Evolutionary conservation across 352 stramenopile species (phyloP).

Genomic region (Pythium biforme): DNA sequence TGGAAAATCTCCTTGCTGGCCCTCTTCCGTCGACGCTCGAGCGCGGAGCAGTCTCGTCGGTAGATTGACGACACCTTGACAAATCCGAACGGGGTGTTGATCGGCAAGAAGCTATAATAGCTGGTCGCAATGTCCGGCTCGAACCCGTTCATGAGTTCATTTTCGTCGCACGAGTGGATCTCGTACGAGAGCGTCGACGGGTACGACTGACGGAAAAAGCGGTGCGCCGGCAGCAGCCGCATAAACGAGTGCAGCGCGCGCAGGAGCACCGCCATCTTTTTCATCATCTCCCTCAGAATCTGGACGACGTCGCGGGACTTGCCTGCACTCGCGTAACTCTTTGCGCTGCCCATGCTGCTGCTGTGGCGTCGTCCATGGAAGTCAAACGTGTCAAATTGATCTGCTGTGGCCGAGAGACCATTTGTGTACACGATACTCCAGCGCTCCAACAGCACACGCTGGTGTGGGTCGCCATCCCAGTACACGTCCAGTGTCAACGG

Average conservation of each 20-base stretch:
- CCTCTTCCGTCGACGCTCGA: constrained; percentile 38
- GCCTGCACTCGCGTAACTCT: constrained; percentile 17
- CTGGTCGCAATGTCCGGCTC: constrained; percentile 43
- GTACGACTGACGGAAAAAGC: constrained; percentile 66
- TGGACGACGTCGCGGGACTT: constrained; percentile 70
- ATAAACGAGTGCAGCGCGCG: constrained; percentile 77
- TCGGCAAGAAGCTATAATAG: constrained; percentile 75
- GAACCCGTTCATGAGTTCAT: constrained; percentile 31
- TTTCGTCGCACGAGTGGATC: constrained; percentile 37
- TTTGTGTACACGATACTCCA: constrained; percentile 69
- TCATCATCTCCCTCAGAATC: constrained; percentile 78
- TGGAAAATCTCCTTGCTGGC: constrained; percentile 53
- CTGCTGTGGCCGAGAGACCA: constrained; percentile 29
- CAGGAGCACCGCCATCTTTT: constrained; percentile 73
- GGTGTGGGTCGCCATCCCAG: constrained; percentile 42
- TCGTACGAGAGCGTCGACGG: constrained; percentile 62
- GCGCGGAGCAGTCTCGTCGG: constrained; percentile 52
- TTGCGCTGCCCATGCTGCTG: constrained; percentile 18
- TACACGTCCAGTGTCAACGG: constrained; percentile 73
- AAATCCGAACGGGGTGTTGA: constrained; percentile 73
- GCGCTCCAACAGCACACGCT: constrained; percentile 66
- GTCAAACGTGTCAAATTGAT: constrained; percentile 17
- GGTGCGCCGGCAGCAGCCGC: constrained; percentile 66
- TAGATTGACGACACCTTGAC: constrained; percentile 70
- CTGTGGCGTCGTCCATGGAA: constrained; percentile 23